These are phyloP conservation scores for Lactifluus subvellereus DNA, from an alignment of 768 basidiomycete genomes.

Conservation along the genomic window DNA sequence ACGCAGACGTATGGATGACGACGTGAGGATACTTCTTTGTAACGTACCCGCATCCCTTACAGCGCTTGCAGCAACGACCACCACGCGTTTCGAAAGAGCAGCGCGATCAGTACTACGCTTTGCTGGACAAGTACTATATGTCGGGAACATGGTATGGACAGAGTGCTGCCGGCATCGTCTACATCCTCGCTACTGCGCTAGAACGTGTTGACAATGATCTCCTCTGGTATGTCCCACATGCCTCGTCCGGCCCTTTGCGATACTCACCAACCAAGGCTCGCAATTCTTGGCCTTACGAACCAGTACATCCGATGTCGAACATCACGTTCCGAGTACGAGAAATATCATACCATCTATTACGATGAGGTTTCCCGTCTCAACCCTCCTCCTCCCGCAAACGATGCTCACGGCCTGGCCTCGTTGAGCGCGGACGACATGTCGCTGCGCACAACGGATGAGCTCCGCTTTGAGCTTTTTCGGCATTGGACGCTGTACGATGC, in stretches of 20 bases:
- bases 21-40: constrained; percentile 23
- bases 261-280: constrained; percentile 51
- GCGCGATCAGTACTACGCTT: constrained; percentile 52
- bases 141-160: constrained; percentile 85
- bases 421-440: constrained; percentile 78
- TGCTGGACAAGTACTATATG: constrained; percentile 76
- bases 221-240: constrained; percentile 60
- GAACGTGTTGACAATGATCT: constrained; percentile 92
- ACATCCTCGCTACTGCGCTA: constrained; percentile 83
- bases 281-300: constrained; percentile 87
- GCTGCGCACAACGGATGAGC: constrained; percentile 79
- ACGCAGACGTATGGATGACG: constrained; percentile 45
- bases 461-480: constrained; percentile 90
- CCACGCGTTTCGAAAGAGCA: constrained; percentile 65
- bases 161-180: constrained; percentile 84
- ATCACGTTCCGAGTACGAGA: constrained; percentile 80
- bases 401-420: constrained; percentile 42
- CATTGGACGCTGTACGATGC: constrained; percentile 99
- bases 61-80: constrained; percentile 37
- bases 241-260: neutral
- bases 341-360: constrained; percentile 68
- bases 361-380: constrained; percentile 95
- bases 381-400: constrained; percentile 44
- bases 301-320: constrained; percentile 89
- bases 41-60: constrained; percentile 5